phyloP scores from a whole-genome alignment of 192 early-diverging fungal species.

The Coemansia sp. region DNA sequence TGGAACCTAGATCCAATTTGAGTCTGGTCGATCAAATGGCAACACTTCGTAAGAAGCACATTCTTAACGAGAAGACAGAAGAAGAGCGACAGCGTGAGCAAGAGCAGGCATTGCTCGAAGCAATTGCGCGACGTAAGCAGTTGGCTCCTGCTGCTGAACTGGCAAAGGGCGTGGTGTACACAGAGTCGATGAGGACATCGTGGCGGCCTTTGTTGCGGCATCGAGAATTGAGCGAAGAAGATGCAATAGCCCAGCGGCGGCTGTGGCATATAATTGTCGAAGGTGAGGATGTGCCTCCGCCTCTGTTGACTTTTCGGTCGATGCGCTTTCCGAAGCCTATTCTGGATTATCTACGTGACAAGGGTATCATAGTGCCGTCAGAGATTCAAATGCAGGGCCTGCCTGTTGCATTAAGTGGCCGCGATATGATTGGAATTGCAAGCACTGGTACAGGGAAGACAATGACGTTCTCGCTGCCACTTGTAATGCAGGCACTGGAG shows the following conservation, averaged over 20 bases:
- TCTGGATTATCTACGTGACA: conserved; percentile 72
- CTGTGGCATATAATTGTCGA: conserved; percentile 89
- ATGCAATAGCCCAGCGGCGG: conserved; percentile 61
- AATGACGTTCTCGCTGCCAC: conserved; percentile 89
- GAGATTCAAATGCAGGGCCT: conserved; percentile 98
- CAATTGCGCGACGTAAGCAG: conserved; percentile 75
- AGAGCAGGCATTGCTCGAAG: conserved; percentile 78
- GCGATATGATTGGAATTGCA: conserved; percentile 98
- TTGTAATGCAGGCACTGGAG: conserved; percentile 90
- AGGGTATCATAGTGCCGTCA: conserved; percentile 85
- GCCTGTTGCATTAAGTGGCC: conserved; percentile 82
- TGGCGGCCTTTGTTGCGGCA: conserved; percentile 82
- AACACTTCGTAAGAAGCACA: conserved; percentile 65
- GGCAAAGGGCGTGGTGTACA: conserved; percentile 84
- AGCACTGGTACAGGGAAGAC: conserved; percentile 99
- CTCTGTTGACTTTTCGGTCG: conserved; percentile 75
- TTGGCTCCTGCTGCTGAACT: conserved; percentile 84
- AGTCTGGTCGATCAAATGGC: conserved; percentile 86
- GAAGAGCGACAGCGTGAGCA: conserved; percentile 80
- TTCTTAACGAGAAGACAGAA: conserved; percentile 68
- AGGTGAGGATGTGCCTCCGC: conserved; percentile 82
- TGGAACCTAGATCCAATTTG: conserved; percentile 63
- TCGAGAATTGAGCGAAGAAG: conserved; percentile 55
- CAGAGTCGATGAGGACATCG: conserved; percentile 78
- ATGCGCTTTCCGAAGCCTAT: conserved; percentile 86